Percentiles rank a stretch among this genome's conserved stretches.
Evolutionary conservation across 1,139 yeast species (phyloP).

Genomic region (Geotrichum reessii): DNA sequence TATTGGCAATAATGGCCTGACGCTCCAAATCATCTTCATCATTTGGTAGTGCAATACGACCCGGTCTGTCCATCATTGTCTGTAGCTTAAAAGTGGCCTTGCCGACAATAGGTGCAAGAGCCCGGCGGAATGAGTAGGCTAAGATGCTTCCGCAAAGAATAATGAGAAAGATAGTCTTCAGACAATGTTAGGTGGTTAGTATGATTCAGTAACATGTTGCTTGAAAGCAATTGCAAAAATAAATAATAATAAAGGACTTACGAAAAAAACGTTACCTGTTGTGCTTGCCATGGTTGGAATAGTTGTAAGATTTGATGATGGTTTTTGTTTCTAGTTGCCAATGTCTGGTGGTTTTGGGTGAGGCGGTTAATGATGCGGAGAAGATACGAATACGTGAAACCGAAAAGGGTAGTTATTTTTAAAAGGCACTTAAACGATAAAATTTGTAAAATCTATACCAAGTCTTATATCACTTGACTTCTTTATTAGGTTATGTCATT

Average conservation of each 20-base stretch:
- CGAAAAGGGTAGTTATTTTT: no score
- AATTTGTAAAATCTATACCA: no score
- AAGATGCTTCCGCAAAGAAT: slow-evolving; percentile 5
- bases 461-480: no score
- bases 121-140: slow-evolving; percentile 9
- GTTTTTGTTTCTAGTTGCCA: not conserved
- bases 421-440: no score
- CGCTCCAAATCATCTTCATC: slow-evolving; percentile 8
- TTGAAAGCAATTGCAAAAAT: no score
- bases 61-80: not conserved
- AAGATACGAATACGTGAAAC: not conserved
- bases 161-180: slow-evolving; percentile 9
- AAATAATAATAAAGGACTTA: not conserved
- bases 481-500: no score
- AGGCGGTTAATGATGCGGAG: not conserved
- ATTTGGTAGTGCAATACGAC: slow-evolving; percentile 7
- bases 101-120: slow-evolving; percentile 15
- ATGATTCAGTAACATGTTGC: no score
- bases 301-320: not conserved
- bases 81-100: slow-evolving; percentile 14
- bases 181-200: not conserved
- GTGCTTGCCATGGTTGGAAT: not conserved
- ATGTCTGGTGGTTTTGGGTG: not conserved
- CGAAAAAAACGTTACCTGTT: slow-evolving; percentile 9
- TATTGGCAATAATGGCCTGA: not conserved